A percentile compares a stretch with the other conserved stretches of the same genome.
phyloP scores from a whole-genome alignment of 179 eudicot genomes.

The Carnegiea gigantea region DNA sequence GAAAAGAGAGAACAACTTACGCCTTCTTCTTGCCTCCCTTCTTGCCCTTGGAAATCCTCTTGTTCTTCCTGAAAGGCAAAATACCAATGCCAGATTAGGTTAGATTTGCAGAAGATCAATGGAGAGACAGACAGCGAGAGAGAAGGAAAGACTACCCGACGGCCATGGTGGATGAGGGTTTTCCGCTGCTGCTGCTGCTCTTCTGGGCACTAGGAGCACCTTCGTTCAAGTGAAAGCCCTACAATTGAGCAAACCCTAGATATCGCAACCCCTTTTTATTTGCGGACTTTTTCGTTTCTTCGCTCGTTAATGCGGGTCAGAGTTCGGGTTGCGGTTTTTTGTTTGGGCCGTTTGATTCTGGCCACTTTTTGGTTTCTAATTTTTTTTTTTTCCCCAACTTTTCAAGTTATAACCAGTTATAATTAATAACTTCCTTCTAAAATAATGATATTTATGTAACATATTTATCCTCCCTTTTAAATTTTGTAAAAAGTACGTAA shows the following conservation, averaged over 20 bases:
- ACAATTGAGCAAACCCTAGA: slow-evolving; percentile 7
- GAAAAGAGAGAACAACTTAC: slow-evolving; percentile 35
- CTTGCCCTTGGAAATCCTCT: slow-evolving; percentile 92
- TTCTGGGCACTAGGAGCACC: neutral
- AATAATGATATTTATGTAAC: too few species aligned
- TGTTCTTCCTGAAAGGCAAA: slow-evolving; percentile 62
- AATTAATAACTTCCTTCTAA: too few species aligned
- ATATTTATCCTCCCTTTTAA: too few species aligned
- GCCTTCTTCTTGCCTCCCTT: slow-evolving; percentile 95
- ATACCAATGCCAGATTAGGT: neutral
- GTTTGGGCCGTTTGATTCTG: neutral
- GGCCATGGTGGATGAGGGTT: slow-evolving; percentile 12
- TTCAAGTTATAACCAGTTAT: too few species aligned
- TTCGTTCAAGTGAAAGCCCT: slow-evolving; percentile 6
- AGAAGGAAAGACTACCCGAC: slow-evolving; percentile 1
- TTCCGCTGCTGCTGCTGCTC: neutral
- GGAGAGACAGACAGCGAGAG: neutral
- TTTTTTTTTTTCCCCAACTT: too few species aligned
- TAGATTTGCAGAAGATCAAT: neutral
- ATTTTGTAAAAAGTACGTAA: too few species aligned
- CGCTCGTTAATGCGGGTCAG: neutral
- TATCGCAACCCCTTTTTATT: neutral
- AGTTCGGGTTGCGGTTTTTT: neutral
- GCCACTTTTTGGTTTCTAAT: neutral
- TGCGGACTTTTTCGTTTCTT: neutral